Conservation (phyloP, 257 asterid genomes). For the Salvia hispanica region DNA sequence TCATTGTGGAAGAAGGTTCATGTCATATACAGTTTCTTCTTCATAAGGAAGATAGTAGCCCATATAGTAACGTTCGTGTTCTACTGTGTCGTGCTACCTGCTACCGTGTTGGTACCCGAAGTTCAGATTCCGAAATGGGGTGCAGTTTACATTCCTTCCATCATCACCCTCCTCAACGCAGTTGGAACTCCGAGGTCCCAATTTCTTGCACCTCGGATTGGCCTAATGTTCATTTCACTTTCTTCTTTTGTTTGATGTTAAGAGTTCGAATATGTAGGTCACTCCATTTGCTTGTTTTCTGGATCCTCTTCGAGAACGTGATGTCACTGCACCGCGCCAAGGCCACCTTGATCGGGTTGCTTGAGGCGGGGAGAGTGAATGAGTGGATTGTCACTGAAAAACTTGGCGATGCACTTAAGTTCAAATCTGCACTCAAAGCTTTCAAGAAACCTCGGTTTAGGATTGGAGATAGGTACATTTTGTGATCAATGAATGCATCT, state of each 20-base stretch:
- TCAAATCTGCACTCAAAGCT: conserved; percentile 60
- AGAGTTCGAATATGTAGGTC: conserved; percentile 46
- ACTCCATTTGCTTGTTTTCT: conserved; percentile 79
- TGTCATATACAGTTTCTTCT: conserved; percentile 92
- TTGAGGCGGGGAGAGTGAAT: conserved; percentile 85
- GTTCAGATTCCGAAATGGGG: conserved; percentile 93
- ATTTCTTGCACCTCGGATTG: neutral
- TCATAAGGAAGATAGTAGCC: conserved; percentile 85
- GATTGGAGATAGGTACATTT: conserved; percentile 70
- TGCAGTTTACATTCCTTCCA: conserved; percentile 75
- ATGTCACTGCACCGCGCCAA: conserved; percentile 92
- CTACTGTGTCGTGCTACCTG: conserved; percentile 78
- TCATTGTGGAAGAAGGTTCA: conserved; percentile 79
- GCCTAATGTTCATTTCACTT: neutral
- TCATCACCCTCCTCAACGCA: conserved; percentile 78
- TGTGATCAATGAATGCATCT: neutral
- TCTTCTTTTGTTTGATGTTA: neutral
- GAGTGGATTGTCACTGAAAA: conserved; percentile 98
- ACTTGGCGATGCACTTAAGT: conserved; percentile 74
- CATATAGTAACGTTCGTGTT: conserved; percentile 79
- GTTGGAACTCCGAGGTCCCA: conserved; percentile 88
- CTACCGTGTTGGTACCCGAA: conserved; percentile 87
- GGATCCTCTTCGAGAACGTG: conserved; percentile 95
- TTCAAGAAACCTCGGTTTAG: conserved; percentile 54
- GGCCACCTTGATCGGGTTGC: conserved; percentile 87